Evolutionary conservation across 345 rosid species (phyloP).

Genomic region (Salix viminalis): DNA sequence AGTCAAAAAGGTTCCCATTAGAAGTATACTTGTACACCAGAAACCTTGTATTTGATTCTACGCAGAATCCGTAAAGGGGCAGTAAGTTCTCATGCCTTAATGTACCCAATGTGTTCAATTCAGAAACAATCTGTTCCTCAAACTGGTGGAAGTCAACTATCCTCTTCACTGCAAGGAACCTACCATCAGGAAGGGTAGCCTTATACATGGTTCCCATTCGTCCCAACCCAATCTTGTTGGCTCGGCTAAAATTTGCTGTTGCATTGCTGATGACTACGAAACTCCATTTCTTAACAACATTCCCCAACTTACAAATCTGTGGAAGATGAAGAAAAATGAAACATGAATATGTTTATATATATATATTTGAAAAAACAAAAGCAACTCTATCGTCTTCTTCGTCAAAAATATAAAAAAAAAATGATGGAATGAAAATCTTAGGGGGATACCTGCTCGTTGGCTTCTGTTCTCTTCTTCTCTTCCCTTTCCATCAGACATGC

Average conservation of each 20-base stretch:
- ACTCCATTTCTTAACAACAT: neutral
- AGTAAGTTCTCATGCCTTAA: constrained; percentile 7
- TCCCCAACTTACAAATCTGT: constrained; percentile 4
- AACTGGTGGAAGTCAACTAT: neutral
- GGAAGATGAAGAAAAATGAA: neutral
- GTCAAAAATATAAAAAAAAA: no score
- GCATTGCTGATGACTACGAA: neutral
- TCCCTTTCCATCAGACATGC: neutral
- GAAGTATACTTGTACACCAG: constrained; percentile 24
- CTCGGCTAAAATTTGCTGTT: neutral
- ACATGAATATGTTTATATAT: neutral
- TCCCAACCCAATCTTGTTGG: neutral
- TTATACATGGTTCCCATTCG: constrained; percentile 6
- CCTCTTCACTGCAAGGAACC: constrained; percentile 16
- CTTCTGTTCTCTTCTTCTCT: neutral
- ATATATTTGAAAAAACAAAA: no score
- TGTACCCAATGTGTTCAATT: constrained; percentile 12
- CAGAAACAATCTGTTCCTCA: constrained; percentile 4
- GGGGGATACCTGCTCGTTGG: neutral
- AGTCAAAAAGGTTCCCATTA: constrained; percentile 21
- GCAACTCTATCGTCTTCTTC: no score
- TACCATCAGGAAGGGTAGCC: constrained; percentile 10
- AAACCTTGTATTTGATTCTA: constrained; percentile 9
- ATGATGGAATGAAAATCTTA: no score
- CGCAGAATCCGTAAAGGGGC: constrained; percentile 27